Conservation (phyloP, 257 asterid genomes). For the Solanum infundibuliforme region DNA sequence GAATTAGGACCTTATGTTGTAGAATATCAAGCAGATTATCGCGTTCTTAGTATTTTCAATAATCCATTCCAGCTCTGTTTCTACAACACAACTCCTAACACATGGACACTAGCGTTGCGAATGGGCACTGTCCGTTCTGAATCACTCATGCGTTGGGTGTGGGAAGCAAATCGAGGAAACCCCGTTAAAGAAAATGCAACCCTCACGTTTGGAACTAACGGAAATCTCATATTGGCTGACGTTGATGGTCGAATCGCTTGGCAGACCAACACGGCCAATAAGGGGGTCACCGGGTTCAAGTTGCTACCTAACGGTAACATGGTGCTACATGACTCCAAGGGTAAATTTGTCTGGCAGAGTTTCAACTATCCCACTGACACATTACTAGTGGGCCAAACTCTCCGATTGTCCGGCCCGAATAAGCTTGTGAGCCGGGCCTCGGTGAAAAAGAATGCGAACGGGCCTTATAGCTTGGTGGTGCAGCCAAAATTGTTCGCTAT, state of each 20-base stretch:
- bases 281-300: conserved; percentile 3
- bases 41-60: background rate
- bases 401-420: background rate
- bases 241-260: conserved; percentile 9
- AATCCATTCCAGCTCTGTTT: conserved; percentile 6
- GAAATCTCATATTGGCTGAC: background rate
- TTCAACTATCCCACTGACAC: conserved; percentile 9
- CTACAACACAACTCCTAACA: conserved; percentile 15
- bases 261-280: conserved; percentile 14
- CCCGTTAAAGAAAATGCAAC: conserved; percentile 13
- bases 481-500: background rate
- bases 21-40: conserved; percentile 9
- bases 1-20: conserved; percentile 4
- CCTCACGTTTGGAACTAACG: background rate
- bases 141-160: conserved; percentile 13
- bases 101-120: conserved; percentile 9
- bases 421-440: conserved; percentile 7
- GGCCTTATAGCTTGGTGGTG: background rate
- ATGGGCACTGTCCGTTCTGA: conserved; percentile 9
- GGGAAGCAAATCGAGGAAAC: conserved; percentile 9
- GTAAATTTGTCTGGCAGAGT: conserved; percentile 14
- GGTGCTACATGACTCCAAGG: conserved; percentile 2
- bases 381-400: conserved; percentile 2
- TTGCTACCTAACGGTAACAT: conserved; percentile 11
- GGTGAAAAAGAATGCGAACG: background rate